Percentiles rank a stretch among this genome's conserved stretches.
Evolutionary conservation across 1,284 basidiomycete species (phyloP).

Genomic region (Bjerkandera adusta): DNA sequence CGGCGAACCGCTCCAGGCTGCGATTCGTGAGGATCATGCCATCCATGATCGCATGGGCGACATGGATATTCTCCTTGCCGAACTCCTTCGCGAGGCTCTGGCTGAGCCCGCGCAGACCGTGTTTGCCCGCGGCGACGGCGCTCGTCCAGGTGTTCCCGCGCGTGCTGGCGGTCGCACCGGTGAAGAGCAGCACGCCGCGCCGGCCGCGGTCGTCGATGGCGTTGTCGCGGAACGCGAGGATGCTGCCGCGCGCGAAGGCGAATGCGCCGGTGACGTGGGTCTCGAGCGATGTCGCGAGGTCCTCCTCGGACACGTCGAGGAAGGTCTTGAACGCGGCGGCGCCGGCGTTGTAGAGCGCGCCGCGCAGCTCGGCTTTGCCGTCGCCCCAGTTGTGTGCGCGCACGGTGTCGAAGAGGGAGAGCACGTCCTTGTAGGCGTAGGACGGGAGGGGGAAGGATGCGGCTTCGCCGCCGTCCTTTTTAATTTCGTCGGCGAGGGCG

Average conservation of each 20-base stretch:
- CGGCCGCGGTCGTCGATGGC: slow-evolving; percentile 43
- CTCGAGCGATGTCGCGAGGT: slow-evolving; percentile 47
- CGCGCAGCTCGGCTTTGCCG: slow-evolving; percentile 46
- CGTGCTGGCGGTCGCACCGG: slow-evolving; percentile 70
- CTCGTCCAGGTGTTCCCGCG: slow-evolving; percentile 67
- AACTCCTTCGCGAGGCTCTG: slow-evolving; percentile 82
- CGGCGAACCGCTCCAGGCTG: too few species aligned
- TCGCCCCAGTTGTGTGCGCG: slow-evolving; percentile 46
- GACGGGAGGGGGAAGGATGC: slow-evolving; percentile 54
- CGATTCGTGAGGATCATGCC: too few species aligned
- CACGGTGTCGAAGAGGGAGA: slow-evolving; percentile 52
- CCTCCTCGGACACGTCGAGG: slow-evolving; percentile 60
- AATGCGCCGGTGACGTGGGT: slow-evolving; percentile 62
- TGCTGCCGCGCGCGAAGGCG: slow-evolving; percentile 62
- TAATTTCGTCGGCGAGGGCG: slow-evolving; percentile 55
- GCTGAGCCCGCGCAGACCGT: slow-evolving; percentile 61
- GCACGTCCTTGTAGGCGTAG: slow-evolving; percentile 54
- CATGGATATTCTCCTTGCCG: slow-evolving; percentile 76
- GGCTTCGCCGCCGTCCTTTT: slow-evolving; percentile 56
- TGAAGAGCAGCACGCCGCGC: slow-evolving; percentile 72
- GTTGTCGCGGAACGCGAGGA: slow-evolving; percentile 63
- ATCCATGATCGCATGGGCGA: too few species aligned
- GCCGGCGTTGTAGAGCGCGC: slow-evolving; percentile 68
- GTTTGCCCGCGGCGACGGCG: slow-evolving; percentile 68
- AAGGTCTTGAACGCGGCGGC: slow-evolving; percentile 64